Evolutionary conservation across 441 rosid species (phyloP), one percentile per base, ranked within the genome.

Genomic region (Cnidoscolus chayamansa): DNA sequence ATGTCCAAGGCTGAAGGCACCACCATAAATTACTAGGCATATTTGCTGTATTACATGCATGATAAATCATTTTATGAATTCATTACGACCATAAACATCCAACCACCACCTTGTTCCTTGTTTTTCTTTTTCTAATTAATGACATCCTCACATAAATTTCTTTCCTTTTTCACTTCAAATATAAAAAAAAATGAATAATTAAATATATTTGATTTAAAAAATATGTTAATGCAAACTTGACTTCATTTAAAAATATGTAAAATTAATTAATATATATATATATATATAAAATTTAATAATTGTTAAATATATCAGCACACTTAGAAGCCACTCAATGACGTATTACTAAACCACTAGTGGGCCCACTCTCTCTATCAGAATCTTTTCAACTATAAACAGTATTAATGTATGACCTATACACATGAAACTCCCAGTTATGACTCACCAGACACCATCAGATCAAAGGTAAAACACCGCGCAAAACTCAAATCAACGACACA

Each of bases 101-200:
- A 40, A 40, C 6, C 6, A 40, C 45, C 95, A 0, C 95, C 95
- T 31, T 93, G 93, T 35, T 35, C 40, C 87, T 91, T 93, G 19
- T 7, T 59, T 58, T 59, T 20, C 15, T 49, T 47, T 59, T 30
- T 35, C 5, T 2, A 35, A 35, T 35, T 35, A 35, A 35, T 35
- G 3, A 35, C 40, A 35, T 35, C 3, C 5, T 35, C 5, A 35
- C 5, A 35, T 35, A 2, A 2, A 2, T 10, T 7, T 16, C 17
- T 19, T 4, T 40, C 10, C 0, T 9, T 70, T 59, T 8, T 1
- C 0, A 9, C 13, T 11, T 58, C 4, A 58, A 58, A 15, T 17
- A 32, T 61, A 67, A 25, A n/a, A 19, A 19, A 59, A 19, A 30
- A 50, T 25, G 25, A 25, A 48, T 2, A n/a, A 2, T 9, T 2